Evolutionary conservation across 2,329 filamentous ascomycete species (phyloP).

Genomic region (Macrophomina phaseolina): DNA sequence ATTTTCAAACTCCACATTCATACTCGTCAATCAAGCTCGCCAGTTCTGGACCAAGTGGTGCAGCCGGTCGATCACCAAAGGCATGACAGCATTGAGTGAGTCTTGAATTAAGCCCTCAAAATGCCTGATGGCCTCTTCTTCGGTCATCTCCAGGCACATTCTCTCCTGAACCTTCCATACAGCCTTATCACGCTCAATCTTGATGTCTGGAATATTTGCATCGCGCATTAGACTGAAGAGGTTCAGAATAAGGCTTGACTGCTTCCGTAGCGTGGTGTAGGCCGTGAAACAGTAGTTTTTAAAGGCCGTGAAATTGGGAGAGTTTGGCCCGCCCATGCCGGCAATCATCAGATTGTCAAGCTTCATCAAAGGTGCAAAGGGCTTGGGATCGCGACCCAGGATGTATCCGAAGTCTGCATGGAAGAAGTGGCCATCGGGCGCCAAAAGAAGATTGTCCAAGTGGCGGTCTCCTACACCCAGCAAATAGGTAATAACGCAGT

Average conservation of each 20-base stretch:
- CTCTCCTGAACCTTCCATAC: constrained; percentile 94
- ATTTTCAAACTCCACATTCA: background rate
- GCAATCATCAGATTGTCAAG: constrained; percentile 98
- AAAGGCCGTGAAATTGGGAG: constrained; percentile 84
- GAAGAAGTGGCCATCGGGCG: constrained; percentile 93
- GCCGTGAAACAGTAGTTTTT: constrained; percentile 96
- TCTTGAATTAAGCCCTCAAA: constrained; percentile 92
- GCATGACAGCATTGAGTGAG: constrained; percentile 85
- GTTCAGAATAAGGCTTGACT: constrained; percentile 88
- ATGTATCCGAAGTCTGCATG: constrained; percentile 99
- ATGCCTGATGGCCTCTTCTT: constrained; percentile 88
- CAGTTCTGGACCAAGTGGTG: constrained; percentile 94
- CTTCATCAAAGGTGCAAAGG: constrained; percentile 96
- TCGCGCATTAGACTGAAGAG: constrained; percentile 97
- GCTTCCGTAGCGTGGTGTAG: constrained; percentile 89
- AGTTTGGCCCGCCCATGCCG: constrained; percentile 87
- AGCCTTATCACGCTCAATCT: constrained; percentile 88
- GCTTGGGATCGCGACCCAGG: constrained; percentile 93
- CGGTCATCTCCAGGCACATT: constrained; percentile 87
- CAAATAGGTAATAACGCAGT: constrained; percentile 98
- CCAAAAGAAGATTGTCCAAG: constrained; percentile 90
- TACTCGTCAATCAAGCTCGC: constrained; percentile 56
- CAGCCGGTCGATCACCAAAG: constrained; percentile 91
- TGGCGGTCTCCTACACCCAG: constrained; percentile 95
- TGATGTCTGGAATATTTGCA: constrained; percentile 95